These are phyloP conservation scores for Mycena vitilis DNA, from an alignment of 768 basidiomycete genomes.

Conservation along the genomic window DNA sequence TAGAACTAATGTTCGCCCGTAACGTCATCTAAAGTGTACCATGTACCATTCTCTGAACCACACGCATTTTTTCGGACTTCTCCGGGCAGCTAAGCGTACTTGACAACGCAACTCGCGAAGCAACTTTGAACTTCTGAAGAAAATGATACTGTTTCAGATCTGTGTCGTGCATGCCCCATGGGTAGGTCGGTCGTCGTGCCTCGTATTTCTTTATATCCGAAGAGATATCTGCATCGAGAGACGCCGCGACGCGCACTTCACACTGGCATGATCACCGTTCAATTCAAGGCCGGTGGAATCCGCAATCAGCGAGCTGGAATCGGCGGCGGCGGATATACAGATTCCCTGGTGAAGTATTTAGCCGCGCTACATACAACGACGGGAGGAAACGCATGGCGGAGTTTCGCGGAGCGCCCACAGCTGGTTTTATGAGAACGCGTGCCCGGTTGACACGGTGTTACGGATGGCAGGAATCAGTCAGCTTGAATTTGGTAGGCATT, in stretches of 20 bases:
- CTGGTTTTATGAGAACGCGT: background rate
- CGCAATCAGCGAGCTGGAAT: background rate
- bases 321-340: conserved; percentile 27
- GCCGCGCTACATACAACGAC: background rate
- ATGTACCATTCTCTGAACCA: background rate
- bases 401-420: background rate
- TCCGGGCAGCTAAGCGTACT: background rate
- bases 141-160: conserved; percentile 11
- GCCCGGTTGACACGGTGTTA: background rate
- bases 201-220: background rate
- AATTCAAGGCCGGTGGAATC: conserved; percentile 27
- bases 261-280: background rate
- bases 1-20: conserved; percentile 23
- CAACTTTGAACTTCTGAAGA: background rate
- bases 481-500: background rate
- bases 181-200: too few relatives aligned
- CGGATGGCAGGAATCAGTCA: background rate
- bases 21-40: conserved; percentile 24
- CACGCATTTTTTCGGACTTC: background rate
- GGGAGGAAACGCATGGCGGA: conserved; percentile 5
- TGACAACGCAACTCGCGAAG: conserved; percentile 5
- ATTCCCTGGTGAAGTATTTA: background rate
- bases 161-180: background rate
- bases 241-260: too few relatives aligned
- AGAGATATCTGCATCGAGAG: background rate